These are phyloP conservation scores for Ganoderma lingzhi DNA, from an alignment of 1,284 basidiomycete genomes.

Conservation along the genomic window DNA sequence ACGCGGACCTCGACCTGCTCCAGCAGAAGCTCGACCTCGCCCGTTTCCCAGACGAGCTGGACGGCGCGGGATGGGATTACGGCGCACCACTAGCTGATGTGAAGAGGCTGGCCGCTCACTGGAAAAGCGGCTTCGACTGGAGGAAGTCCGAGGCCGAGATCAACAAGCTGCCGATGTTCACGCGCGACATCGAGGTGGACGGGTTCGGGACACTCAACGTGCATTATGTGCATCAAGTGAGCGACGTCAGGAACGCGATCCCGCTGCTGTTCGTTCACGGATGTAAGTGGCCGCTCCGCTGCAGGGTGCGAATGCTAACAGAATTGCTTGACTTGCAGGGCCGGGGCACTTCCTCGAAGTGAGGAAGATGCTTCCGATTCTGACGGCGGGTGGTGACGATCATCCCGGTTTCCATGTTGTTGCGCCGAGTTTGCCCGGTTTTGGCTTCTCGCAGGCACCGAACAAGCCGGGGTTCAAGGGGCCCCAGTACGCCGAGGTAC, in stretches of 20 bases:
- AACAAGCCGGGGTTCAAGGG: conserved; percentile 45
- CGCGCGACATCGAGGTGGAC: conserved; percentile 44
- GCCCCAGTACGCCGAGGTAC: conserved; percentile 38
- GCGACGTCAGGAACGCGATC: conserved; percentile 45
- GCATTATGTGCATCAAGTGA: conserved; percentile 53
- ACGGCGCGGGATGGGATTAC: conserved; percentile 46
- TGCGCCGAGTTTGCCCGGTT: conserved; percentile 58
- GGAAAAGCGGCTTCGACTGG: conserved; percentile 54
- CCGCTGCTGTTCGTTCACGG: conserved; percentile 56
- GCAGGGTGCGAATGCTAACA: background rate
- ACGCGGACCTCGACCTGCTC: conserved; percentile 27
- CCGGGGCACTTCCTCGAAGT: conserved; percentile 66
- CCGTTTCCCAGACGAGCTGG: conserved; percentile 52
- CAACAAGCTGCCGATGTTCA: conserved; percentile 13
- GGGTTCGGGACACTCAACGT: conserved; percentile 47
- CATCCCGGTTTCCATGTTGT: conserved; percentile 69
- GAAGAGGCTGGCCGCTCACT: conserved; percentile 46
- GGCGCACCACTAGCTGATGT: conserved; percentile 50
- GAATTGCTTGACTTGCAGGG: conserved; percentile 48
- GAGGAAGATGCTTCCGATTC: conserved; percentile 58
- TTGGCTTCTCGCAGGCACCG: conserved; percentile 57
- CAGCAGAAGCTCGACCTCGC: conserved; percentile 27
- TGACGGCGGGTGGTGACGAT: conserved; percentile 48
- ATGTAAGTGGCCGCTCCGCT: conserved; percentile 43
- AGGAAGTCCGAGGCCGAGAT: conserved; percentile 42